Evolutionary conservation across 164 flowering plant species (phyloP), one percentile per base, ranked within the genome.

Genomic region (Aristolochia californica): DNA sequence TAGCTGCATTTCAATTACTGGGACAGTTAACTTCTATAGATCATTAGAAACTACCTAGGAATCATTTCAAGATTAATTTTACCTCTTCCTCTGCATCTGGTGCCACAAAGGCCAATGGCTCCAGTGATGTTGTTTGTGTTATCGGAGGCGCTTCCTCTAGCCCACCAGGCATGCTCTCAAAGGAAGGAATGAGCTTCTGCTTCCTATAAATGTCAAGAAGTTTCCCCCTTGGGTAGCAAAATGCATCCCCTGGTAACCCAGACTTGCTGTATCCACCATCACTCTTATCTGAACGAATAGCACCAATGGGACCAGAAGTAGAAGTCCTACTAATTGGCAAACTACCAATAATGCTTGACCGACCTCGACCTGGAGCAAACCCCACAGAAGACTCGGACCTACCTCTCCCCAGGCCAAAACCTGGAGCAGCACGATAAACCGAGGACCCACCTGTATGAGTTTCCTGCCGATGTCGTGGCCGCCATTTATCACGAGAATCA

Each of bases 401-500:
- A 56, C 89, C 94, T 70, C 74, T 84, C 60, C 82, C 98, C 45
- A 60, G 62, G 12, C 87, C 87, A 72, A 84, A 87, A 60, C 98
- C 98, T 26, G 98, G 96, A 40, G 95, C 89, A 65, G 84, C 72
- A 59, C 96, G 96, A 65, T 80, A 71, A 1, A 83, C 55, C 59
- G 78, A 60, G 7, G 88, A 60, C 13, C 84, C 83, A 56, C 70
- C 62, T 20, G 87, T 59, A 62, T 77, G 86, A 74, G 55, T 69
- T 57, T 91, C 98, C 83, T 83, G 70, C 30, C 95, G 71, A 63
- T 87, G 95, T 22, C 96, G 91, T 43, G 98, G 95, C 77, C 96
- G 84, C 98, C 96, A 91, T 68, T 91, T 88, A 69, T 91, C 96
- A 70, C 95, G 96, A 71, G 90, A 66, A 56, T 88, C 96, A 21